Evolutionary conservation across 192 early-diverging fungal species (phyloP), one percentile per base, ranked within the genome.

Genomic region (Glomus cerebriforme): DNA sequence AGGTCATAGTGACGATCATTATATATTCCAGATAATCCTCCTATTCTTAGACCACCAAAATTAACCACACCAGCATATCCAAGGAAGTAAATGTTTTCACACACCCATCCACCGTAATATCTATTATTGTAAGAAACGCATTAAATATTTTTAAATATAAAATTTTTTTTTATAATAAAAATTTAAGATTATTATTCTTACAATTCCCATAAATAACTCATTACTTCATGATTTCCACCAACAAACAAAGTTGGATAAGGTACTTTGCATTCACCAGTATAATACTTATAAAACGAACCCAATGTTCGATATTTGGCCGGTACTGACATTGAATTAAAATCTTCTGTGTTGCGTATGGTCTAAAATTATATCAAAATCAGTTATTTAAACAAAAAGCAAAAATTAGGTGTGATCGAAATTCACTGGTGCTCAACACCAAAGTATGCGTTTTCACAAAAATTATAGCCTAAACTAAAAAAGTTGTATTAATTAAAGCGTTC

Each of bases 201-300:
- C 86, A 99, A 86, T 86, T 99, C 98, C 90, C 95, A 95, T 35
- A 98, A 81, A 82, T 98, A 97, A 79, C 94, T 95, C 39, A 92
- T 93, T 0, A 96, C 94, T 83, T 99, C 98, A 80, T 99, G 98
- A 84, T 99, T 99, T 31, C 98, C 98, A 15, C 98, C 98, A 78
- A 99, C 92, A 85, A 99, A 98, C 1, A 99, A 79, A 6, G 97
- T 99, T 0, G 93, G 95, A 58, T 93, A 84, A 1, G 96, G 97
- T 37, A 96, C 95, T 27, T 78, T 82, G 43, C 85, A 84, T 79
- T 91, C 85, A 24, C 96, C 96, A 8, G 91, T 91, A 83, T 99
- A 99, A 79, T 99, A 99, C 60, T 98, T 90, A 87, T 97, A 87
- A 82, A 99, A 99, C 1, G 85, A 89, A 13, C 97, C 97, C 19